Conservation (phyloP, 306 rosid genomes). For the Dalbergia oliveri region DNA sequence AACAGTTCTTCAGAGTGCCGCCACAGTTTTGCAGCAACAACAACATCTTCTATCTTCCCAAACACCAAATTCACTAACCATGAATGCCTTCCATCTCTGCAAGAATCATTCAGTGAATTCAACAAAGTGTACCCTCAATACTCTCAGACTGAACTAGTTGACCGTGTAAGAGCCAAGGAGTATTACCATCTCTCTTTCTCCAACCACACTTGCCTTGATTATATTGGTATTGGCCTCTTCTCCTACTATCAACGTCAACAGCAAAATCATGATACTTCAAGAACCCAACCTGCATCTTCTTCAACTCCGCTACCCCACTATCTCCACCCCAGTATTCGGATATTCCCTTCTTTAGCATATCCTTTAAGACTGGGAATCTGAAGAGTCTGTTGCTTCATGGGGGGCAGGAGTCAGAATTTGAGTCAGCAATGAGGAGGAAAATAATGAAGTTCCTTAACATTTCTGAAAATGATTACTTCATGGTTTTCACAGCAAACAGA, state of each 20-base stretch:
- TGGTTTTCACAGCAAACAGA: constrained; percentile 95
- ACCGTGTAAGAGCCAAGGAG: constrained; percentile 70
- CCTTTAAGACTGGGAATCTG: constrained; percentile 79
- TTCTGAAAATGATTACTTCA: constrained; percentile 78
- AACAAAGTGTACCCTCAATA: constrained; percentile 73
- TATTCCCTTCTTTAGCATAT: constrained; percentile 80
- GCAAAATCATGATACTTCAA: constrained; percentile 48
- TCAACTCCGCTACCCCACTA: constrained; percentile 46
- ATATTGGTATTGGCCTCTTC: constrained; percentile 93
- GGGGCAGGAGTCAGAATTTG: constrained; percentile 69
- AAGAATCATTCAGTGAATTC: constrained; percentile 73
- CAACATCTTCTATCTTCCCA: constrained; percentile 80
- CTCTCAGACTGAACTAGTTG: constrained; percentile 67
- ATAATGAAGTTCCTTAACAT: constrained; percentile 79
- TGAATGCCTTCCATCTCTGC: constrained; percentile 82
- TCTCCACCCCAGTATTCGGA: constrained; percentile 53
- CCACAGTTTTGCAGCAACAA: constrained; percentile 65
- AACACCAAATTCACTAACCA: constrained; percentile 86
- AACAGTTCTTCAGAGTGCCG: constrained; percentile 79
- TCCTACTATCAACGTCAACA: constrained; percentile 75
- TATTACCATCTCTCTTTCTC: constrained; percentile 76
- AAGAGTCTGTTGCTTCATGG: constrained; percentile 83
- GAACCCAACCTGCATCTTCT: constrained; percentile 55
- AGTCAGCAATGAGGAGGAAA: constrained; percentile 78
- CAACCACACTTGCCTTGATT: constrained; percentile 83